Base-by-base conservation (phyloP, 2,329 filamentous ascomycete species). In the Fonsecaea monophora region DNA sequence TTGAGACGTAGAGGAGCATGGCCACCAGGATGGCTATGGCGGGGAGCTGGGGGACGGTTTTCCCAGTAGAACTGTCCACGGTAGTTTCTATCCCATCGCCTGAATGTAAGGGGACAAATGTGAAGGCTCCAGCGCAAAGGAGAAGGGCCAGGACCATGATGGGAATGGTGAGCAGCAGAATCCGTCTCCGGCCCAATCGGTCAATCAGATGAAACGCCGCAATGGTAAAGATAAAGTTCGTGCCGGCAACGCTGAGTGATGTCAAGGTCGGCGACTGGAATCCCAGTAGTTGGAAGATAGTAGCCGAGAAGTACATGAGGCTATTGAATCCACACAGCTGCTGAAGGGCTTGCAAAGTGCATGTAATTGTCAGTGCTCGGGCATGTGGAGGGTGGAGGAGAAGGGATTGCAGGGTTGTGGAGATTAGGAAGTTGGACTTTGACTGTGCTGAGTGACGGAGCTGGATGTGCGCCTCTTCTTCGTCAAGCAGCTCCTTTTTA, bases 271-370 rank as follows among this genome's bases (percentile, higher is more conserved):
- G 92, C 63, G 88, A 90, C 50, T 85, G 84, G 76, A 96, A 96
- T 0, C 90, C 90, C 0, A 96, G 85, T 37, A 92, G 84, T 2
- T 86, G 85, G 75, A 94, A 94, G 35, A 94, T 92, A 7, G 91
- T 93, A 3, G 90, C 91, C 0, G 91, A 92, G 76, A 92, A 96
- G 78, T 96, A 96, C 92, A 96, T 96, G 35, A 97, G 83, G 10
- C 91, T 93, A 80, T 97, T 96, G 78, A 95, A 95, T 0, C 92
- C 93, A 74, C 91, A 95, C 0, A 96, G 84, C 77, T 98, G 94
- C 78, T 97, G 94, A 6, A 96, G 81, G 0, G 89, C 92, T 75
- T 97, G 94, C 1, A 97, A 83, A 70, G 95, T 85, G 78, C 93
- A 96, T 0, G 94, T 92, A 75, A 97, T 95, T 0, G 86, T 86